Evolutionary conservation across 108 stramenopile genomes (phyloP).

Genomic region (Mayamaea pseudoterrestris): DNA sequence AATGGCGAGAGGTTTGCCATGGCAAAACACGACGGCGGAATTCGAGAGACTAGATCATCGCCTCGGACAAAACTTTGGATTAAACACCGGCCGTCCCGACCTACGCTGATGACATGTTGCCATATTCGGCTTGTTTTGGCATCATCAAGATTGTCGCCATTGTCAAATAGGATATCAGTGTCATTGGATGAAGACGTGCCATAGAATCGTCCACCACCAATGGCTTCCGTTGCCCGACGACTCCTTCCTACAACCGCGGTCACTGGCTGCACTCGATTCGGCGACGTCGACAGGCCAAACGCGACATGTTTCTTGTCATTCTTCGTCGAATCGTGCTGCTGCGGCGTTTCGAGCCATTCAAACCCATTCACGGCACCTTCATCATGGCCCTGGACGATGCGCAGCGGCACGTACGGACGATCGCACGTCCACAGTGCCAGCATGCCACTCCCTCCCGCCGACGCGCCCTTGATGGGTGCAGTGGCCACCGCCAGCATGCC

Average conservation of each 20-base stretch:
- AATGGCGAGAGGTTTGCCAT: constrained; percentile 79
- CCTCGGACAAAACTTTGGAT: constrained; percentile 61
- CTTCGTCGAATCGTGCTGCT: too few species aligned
- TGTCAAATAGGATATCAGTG: neutral
- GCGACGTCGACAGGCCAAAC: too few species aligned
- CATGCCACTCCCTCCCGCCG: constrained; percentile 57
- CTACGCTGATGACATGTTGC: constrained; percentile 70
- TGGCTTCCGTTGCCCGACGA: too few species aligned
- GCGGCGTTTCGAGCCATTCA: constrained; percentile 54
- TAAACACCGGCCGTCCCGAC: constrained; percentile 66
- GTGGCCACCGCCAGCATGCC: constrained; percentile 79
- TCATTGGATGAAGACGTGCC: too few species aligned
- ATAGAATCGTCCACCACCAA: too few species aligned
- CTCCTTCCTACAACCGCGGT: too few species aligned
- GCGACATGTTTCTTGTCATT: too few species aligned
- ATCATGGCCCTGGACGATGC: constrained; percentile 60
- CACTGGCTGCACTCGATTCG: too few species aligned
- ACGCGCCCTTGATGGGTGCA: constrained; percentile 51
- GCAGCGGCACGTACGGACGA: constrained; percentile 63
- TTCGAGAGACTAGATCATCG: constrained; percentile 51
- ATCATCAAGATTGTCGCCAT: neutral
- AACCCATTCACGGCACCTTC: constrained; percentile 70
- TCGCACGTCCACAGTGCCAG: constrained; percentile 57
- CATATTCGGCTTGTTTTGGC: constrained; percentile 18
- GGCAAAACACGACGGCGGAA: constrained; percentile 68